Base-by-base conservation (phyloP, 1,139 yeast species). In the Nakaseomyces glabratus region DNA sequence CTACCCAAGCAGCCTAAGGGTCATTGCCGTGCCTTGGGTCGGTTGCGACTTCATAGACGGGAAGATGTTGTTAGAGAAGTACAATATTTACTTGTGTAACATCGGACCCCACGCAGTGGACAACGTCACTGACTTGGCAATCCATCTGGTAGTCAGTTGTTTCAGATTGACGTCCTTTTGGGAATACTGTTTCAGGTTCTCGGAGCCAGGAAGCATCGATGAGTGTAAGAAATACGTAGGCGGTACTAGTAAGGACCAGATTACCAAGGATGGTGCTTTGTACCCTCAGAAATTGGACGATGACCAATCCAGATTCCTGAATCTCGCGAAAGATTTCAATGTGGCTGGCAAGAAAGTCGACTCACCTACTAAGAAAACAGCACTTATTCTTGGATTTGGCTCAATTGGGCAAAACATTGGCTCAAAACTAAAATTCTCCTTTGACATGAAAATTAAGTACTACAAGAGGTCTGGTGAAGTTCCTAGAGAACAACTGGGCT, bases 331-430 rank as follows among this genome's bases (percentile, higher is more conserved):
- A 44, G 54, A 40, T 44, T 63, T 48, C 66, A 71, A 32, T 65
- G 68, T 58, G 33, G 82, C 82, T 18, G 70, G 66, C 6, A 59
- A 75, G 45, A 36, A 48, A 15, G 57, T 67, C 17, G 64, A 65
- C 38, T 68, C 73, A 11, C 86, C 86, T 6, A 57, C 61, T 5
- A 76, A 74, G 29, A 80, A 76, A 47, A 61, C 63, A 21, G 88
- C 68, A 1, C 76, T 82, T 4, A 69, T 84, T 28, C 72, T 81
- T 2, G 95, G 94, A 0, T 77, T 82, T 49, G 95, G 95, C 2
- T 66, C 73, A 26, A 82, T 84, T 48, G 94, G 94, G 4, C 68
- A 68, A 50, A 65, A 69, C 23, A 72, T 81, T 35, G 93, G 77
- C 2, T 54, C 60, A 32, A 65, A 81, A 45, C 64, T 82, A 44